phyloP scores from a whole-genome alignment of 116 monocot species.

The Phalaenopsis hybrid region DNA sequence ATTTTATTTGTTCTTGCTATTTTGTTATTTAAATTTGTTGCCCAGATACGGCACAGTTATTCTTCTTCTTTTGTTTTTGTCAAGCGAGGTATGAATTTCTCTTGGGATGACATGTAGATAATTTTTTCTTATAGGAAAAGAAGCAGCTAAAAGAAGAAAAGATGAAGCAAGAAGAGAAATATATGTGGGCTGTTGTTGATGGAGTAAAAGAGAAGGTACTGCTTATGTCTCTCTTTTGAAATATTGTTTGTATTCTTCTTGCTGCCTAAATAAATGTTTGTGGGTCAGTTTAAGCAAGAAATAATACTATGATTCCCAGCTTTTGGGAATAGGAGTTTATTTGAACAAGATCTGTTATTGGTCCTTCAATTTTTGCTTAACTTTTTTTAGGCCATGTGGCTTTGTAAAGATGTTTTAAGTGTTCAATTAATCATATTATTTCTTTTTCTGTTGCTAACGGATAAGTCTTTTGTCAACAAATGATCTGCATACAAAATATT shows the following conservation, averaged over 20 bases:
- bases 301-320: background rate
- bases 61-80: background rate
- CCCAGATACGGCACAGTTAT: background rate
- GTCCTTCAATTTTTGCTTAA: background rate
- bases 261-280: background rate
- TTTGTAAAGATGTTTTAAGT: background rate
- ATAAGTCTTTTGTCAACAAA: background rate
- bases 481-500: background rate
- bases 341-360: background rate
- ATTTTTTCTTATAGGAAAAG: slow-evolving; percentile 63
- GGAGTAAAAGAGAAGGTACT: slow-evolving; percentile 96
- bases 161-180: slow-evolving; percentile 89
- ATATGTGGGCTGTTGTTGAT: slow-evolving; percentile 99
- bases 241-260: background rate
- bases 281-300: background rate
- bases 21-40: background rate
- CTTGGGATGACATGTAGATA: background rate
- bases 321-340: background rate
- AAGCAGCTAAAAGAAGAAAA: slow-evolving; percentile 89
- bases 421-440: background rate
- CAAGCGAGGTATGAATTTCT: background rate
- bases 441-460: background rate
- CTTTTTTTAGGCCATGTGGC: background rate
- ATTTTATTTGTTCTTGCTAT: background rate
- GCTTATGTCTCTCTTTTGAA: background rate